Evolutionary conservation across 2,329 filamentous ascomycete genomes (phyloP).

Genomic region (Zymoseptoria passerinii): DNA sequence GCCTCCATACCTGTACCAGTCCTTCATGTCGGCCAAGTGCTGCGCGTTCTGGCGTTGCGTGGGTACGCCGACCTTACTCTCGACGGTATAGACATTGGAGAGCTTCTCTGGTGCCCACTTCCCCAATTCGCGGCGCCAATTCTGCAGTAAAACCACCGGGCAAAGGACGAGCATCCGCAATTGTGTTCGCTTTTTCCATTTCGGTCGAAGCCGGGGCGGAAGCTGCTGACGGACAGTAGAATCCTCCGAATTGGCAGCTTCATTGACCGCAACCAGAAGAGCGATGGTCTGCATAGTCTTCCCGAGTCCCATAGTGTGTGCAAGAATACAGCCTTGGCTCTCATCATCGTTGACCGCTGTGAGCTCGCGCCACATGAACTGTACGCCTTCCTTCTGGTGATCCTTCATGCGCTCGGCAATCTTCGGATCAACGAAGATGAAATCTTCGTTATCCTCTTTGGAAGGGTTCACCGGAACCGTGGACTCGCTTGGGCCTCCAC

Average conservation of each 20-base stretch:
- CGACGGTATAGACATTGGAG: constrained; percentile 51
- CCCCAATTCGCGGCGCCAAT: constrained; percentile 72
- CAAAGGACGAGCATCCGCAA: constrained; percentile 66
- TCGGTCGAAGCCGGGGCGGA: constrained; percentile 49
- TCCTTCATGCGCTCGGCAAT: constrained; percentile 62
- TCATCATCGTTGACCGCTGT: constrained; percentile 44
- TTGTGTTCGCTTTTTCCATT: constrained; percentile 5
- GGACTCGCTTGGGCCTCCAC: constrained; percentile 13
- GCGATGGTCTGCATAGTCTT: constrained; percentile 88
- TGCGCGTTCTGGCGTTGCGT: constrained; percentile 15
- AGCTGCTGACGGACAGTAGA: constrained; percentile 55
- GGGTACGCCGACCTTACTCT: constrained; percentile 17
- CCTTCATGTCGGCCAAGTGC: constrained; percentile 33
- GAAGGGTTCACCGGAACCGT: constrained; percentile 57
- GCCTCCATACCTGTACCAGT: constrained; percentile 60
- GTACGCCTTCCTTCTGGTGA: constrained; percentile 73
- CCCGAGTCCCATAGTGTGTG: constrained; percentile 85
- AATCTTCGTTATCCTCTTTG: constrained; percentile 51
- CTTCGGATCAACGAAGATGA: constrained; percentile 55
- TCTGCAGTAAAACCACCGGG: constrained; percentile 65
- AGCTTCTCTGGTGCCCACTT: constrained; percentile 54
- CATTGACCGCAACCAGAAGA: constrained; percentile 64
- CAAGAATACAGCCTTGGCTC: constrained; percentile 68
- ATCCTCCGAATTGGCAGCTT: constrained; percentile 55
- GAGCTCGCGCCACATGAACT: constrained; percentile 83